Percentiles rank a stretch among this genome's conserved stretches.
Evolutionary conservation across 2,329 filamentous ascomycete species (phyloP).

Genomic region (Rhinocladiella similis): DNA sequence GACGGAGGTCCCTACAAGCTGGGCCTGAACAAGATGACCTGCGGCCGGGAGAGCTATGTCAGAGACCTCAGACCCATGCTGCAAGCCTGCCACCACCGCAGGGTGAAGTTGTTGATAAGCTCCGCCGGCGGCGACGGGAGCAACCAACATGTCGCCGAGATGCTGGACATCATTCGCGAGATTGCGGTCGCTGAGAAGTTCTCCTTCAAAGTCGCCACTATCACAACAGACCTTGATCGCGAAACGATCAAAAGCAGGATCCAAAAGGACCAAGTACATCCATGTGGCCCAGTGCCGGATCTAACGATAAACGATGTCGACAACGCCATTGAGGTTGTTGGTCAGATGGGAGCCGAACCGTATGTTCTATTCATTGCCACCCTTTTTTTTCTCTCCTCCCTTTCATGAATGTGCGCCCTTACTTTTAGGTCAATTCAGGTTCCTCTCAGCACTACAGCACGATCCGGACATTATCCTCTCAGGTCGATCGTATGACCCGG

Average conservation of each 20-base stretch:
- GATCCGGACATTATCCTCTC: slow-evolving; percentile 51
- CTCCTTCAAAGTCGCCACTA: slow-evolving; percentile 27
- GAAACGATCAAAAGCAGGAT: not conserved
- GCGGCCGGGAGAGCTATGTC: slow-evolving; percentile 42
- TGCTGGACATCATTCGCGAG: slow-evolving; percentile 42
- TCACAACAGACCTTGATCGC: not conserved
- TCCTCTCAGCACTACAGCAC: slow-evolving; percentile 43
- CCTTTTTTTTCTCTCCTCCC: too few relatives aligned
- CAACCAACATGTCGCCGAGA: slow-evolving; percentile 44
- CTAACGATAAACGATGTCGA: slow-evolving; percentile 43
- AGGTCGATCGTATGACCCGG: slow-evolving; percentile 46
- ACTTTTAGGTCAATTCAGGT: slow-evolving; percentile 27
- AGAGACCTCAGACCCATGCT: slow-evolving; percentile 46
- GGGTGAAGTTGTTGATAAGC: slow-evolving; percentile 44
- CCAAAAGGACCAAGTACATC: not conserved
- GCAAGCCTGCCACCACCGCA: slow-evolving; percentile 34
- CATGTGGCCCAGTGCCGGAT: slow-evolving; percentile 38
- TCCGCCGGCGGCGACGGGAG: slow-evolving; percentile 53
- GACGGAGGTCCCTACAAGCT: slow-evolving; percentile 35
- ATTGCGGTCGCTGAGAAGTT: slow-evolving; percentile 33
- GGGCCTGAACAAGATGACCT: slow-evolving; percentile 38
- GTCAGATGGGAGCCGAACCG: slow-evolving; percentile 51
- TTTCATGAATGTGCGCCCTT: not conserved
- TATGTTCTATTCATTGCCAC: slow-evolving; percentile 34
- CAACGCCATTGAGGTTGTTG: slow-evolving; percentile 40